Evolutionary conservation across 148 eudicot genomes (phyloP), one percentile per base, ranked within the genome.

Genomic region (Talinum fruticosum): DNA sequence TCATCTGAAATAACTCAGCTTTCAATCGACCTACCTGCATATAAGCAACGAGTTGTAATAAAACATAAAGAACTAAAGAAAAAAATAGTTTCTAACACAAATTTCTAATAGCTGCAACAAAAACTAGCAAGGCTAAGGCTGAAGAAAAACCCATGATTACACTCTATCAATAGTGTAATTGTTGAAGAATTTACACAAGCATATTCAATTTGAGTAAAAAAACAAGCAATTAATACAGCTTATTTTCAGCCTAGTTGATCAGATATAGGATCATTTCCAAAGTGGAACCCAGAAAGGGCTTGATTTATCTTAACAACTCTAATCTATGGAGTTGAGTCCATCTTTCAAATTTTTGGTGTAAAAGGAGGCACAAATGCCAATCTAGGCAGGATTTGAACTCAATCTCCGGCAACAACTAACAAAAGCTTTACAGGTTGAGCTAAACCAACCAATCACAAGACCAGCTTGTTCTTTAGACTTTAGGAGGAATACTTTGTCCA

Each of bases 11-110:
- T 66, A 91, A 84, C 87, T 92, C 92, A 47, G 80, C 91, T 86
- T 89, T 95, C 84, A 92, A 83, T 91, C 91, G 89, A 72, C 85
- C 84, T 49, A 95, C 96, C 98, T 95, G 90, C 85, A 79, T 44
- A 54, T 53, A 79, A 82, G 61, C 81, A 76, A 81, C 74, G 34
- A 74, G 77, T 64, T 35, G 16, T 65, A 59, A 34, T 66, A 23
- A 59, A 73, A n/a, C 74, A 30, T 44, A 73, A 18, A 16, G 41
- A 45, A 34, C 12, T 37, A 13, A 30, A 64, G 4, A n/a, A 23
- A 49, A 37, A 26, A 14, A 45, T 2, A 24, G 28, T 12, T 51
- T 51, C 23, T 51, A 51, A 51, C 15, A 18, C 57, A 51, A 51
- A 51, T 14, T 51, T 18, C 19, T 19, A 3, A 18, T 21, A 28